Evolutionary conservation across 345 rosid genomes (phyloP), one percentile per base, ranked within the genome.

Genomic region (Salix caprea): DNA sequence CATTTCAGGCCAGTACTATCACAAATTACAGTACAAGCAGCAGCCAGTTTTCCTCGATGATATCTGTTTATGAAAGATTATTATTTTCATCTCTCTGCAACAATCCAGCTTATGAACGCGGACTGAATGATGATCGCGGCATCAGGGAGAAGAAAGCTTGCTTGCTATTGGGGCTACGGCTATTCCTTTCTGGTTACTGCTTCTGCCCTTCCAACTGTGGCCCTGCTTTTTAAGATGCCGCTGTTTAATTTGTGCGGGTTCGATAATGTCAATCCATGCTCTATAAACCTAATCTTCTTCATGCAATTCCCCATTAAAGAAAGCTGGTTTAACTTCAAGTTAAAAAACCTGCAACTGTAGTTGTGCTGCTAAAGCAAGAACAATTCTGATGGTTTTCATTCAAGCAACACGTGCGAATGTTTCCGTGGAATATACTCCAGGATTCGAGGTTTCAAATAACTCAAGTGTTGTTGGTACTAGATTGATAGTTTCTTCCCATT

Each of bases 61-160:
- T 21, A 54, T 54, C 26, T 56, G 62, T n/a, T n/a, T 56, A n/a
- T 56, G 28, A 56, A 21, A 21, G 24, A 21, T 24, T n/a, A n/a
- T 8, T 56, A 9, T n/a, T 56, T 7, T 56, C 61, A 24, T 30
- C 36, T 64, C 28, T 64, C 21, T 19, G 16, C 37, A 66, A 36
- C 4, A 15, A 69, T 30, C 64, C 26, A 69, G 56, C 50, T 56
- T 13, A 37, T 74, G 82, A 93, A 90, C 67, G 96, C 96, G 52
- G 91, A 46, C 77, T 95, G 97, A 80, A 95, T 90, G 74, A 81
- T 78, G 52, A 87, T 76, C 39, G 97, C 93, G n/a, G 97, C 97
- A 69, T 90, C 68, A 75, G 81, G 84, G 39, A 72, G 71, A 56
- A 73, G 24, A 37, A 77, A 80, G 72, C 80, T 86, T 86, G 85